Percentiles rank a stretch among this genome's conserved stretches.
Conservation (phyloP, 2,329 filamentous ascomycete genomes). For the Microascus cirrosus region DNA sequence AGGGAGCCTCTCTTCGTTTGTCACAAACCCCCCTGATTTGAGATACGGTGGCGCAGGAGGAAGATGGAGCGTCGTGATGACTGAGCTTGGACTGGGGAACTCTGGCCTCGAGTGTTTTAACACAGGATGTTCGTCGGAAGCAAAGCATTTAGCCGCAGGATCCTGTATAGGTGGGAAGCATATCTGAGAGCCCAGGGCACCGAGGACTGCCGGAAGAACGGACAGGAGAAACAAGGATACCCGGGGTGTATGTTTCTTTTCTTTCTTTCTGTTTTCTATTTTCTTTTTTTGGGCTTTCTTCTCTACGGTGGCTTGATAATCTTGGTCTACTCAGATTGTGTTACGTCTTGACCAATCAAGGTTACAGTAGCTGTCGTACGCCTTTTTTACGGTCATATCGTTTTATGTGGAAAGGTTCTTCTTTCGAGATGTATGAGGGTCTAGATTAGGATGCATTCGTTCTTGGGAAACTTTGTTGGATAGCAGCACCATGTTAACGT, state of each 20-base stretch:
- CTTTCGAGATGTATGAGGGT: background rate
- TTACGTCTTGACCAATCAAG: background rate
- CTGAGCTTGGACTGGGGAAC: no score
- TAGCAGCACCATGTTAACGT: background rate
- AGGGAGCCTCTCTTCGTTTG: background rate
- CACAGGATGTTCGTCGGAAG: no score
- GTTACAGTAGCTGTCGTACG: background rate
- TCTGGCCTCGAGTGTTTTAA: no score
- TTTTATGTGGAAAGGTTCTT: background rate
- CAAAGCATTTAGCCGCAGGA: no score
- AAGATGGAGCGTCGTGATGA: no score
- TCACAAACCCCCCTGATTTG: no score
- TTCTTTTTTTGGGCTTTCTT: slow-evolving; percentile 5
- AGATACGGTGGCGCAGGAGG: no score
- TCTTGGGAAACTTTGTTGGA: background rate
- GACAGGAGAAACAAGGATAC: background rate
- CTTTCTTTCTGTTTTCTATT: slow-evolving; percentile 4
- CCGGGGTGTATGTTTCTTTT: background rate
- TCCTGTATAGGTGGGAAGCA: no score
- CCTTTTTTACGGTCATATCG: background rate
- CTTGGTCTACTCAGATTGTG: background rate
- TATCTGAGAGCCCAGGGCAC: no score
- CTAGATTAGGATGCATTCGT: background rate
- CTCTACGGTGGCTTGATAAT: background rate
- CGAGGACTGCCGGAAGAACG: background rate